phyloP scores from a whole-genome alignment of 495 filamentous ascomycete genomes.

The Halenospora varia region DNA sequence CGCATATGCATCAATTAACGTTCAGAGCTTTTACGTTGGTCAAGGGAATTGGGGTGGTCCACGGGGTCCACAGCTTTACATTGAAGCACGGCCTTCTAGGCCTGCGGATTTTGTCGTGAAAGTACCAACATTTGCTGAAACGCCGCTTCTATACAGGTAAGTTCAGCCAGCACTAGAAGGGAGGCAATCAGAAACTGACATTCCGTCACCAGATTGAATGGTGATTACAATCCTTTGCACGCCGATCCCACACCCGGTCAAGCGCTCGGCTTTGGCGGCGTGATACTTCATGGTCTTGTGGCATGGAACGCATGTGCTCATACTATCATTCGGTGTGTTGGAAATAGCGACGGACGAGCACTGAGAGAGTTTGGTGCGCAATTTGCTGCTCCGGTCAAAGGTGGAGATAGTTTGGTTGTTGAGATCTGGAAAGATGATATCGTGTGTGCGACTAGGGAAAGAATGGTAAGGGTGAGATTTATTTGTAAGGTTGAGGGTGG shows the following conservation, averaged over 20 bases:
- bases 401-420: background rate
- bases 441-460: background rate
- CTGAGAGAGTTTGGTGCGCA: background rate
- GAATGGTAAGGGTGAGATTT: background rate
- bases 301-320: constrained; percentile 63
- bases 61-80: constrained; percentile 70
- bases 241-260: constrained; percentile 74
- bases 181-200: too few species aligned
- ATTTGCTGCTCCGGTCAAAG: background rate
- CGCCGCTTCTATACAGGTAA: background rate
- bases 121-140: background rate
- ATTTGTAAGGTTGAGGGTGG: background rate
- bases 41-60: constrained; percentile 83
- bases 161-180: too few species aligned
- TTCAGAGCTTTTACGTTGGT: constrained; percentile 69
- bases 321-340: background rate
- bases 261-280: constrained; percentile 82
- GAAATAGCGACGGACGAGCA: background rate
- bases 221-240: constrained; percentile 86
- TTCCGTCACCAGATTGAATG: constrained; percentile 78
- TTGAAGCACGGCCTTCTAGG: constrained; percentile 42
- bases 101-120: background rate
- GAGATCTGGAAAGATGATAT: background rate
- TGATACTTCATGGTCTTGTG: constrained; percentile 80
- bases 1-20: constrained; percentile 60